Evolutionary conservation across 2,329 filamentous ascomycete genomes (phyloP).

Genomic region (Phaeosphaeria sp.): DNA sequence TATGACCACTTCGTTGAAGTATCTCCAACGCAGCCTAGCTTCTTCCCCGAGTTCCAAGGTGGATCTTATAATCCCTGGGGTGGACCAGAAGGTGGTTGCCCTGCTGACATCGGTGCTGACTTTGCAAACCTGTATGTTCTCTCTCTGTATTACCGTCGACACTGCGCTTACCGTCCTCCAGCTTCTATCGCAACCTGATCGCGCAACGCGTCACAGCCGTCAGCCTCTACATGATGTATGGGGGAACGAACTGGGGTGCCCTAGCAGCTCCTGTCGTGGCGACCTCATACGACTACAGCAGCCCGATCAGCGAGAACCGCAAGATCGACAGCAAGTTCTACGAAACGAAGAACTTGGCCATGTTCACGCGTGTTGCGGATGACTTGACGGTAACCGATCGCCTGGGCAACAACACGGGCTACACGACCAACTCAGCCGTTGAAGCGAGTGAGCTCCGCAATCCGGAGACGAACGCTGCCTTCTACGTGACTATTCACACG

Average conservation of each 20-base stretch:
- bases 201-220: conserved; percentile 66
- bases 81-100: conserved; percentile 64
- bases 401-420: conserved; percentile 56
- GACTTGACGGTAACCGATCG: conserved; percentile 65
- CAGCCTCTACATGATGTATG: conserved; percentile 70
- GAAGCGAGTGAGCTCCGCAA: conserved; percentile 65
- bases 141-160: too few species aligned
- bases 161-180: neutral
- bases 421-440: conserved; percentile 61
- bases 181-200: conserved; percentile 68
- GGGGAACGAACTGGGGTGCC: conserved; percentile 70
- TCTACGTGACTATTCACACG: conserved; percentile 66
- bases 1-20: conserved; percentile 56
- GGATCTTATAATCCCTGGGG: conserved; percentile 69
- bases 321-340: conserved; percentile 66
- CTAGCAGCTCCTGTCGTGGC: conserved; percentile 65
- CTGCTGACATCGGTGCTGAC: conserved; percentile 61
- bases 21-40: conserved; percentile 56
- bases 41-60: conserved; percentile 67
- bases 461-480: conserved; percentile 62
- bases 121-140: conserved; percentile 62
- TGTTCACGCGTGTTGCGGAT: conserved; percentile 65
- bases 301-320: conserved; percentile 66
- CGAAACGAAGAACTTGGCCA: conserved; percentile 67
- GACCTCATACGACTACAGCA: conserved; percentile 69